A percentile compares a stretch with the other conserved stretches of the same genome.
These are phyloP conservation scores for Lasiosphaeria miniovina DNA, from an alignment of 495 filamentous ascomycete species.

Conservation along the genomic window DNA sequence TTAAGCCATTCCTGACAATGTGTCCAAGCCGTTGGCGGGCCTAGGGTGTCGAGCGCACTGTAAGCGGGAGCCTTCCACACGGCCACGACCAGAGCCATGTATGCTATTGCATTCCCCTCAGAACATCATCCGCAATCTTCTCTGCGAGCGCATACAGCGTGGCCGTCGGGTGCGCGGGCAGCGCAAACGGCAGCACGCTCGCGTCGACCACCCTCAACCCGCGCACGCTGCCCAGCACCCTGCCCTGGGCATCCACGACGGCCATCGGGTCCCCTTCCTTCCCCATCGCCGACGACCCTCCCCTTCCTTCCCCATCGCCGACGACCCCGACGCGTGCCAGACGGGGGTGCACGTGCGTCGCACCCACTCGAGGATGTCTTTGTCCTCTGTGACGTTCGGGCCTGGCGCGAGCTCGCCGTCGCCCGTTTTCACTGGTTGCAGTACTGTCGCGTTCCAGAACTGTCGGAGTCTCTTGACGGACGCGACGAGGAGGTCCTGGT, in stretches of 20 bases:
- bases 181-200: conserved; percentile 53
- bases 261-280: conserved; percentile 42
- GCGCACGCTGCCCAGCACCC: conserved; percentile 48
- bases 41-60: too few species aligned
- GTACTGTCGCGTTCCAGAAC: conserved; percentile 23
- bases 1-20: too few species aligned
- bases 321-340: conserved; percentile 52
- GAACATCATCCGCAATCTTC: conserved; percentile 57
- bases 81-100: too few species aligned
- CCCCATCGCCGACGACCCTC: too few species aligned
- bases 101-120: too few species aligned
- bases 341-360: conserved; percentile 38
- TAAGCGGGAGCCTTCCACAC: too few species aligned
- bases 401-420: conserved; percentile 33
- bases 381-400: conserved; percentile 40
- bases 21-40: too few species aligned
- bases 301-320: background rate
- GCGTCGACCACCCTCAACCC: conserved; percentile 59
- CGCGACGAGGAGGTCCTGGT: conserved; percentile 44
- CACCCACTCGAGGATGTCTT: conserved; percentile 44
- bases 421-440: conserved; percentile 26
- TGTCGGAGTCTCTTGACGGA: conserved; percentile 42
- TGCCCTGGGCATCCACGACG: conserved; percentile 52
- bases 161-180: conserved; percentile 52
- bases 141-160: conserved; percentile 53